Percentiles rank a stretch among this genome's conserved stretches.
These are phyloP conservation scores for Nitzschia palea DNA, from an alignment of 108 stramenopile genomes.

Conservation along the genomic window DNA sequence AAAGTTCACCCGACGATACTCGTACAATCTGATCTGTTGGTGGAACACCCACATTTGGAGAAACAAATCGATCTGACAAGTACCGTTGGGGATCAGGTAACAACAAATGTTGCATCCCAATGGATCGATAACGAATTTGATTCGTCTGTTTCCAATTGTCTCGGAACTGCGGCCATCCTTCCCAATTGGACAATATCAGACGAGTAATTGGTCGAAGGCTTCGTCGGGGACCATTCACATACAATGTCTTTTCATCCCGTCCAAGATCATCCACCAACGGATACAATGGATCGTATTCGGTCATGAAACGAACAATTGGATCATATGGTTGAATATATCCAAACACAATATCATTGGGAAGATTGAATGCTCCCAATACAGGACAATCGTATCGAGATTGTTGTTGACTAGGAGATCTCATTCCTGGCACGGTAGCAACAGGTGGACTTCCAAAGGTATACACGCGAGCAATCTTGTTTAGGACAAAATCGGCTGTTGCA, in stretches of 20 bases:
- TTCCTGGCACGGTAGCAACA: slow-evolving; percentile 24
- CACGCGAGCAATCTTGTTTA: slow-evolving; percentile 55
- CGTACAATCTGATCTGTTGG: slow-evolving; percentile 53
- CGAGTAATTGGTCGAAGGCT: slow-evolving; percentile 70
- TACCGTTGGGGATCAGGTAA: slow-evolving; percentile 75
- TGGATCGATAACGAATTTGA: slow-evolving; percentile 51
- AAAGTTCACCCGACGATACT: slow-evolving; percentile 57
- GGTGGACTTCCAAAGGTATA: slow-evolving; percentile 79
- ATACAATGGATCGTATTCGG: slow-evolving; percentile 69
- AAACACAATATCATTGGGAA: slow-evolving; percentile 16
- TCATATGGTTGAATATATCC: too few relatives aligned
- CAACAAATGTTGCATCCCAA: slow-evolving; percentile 69
- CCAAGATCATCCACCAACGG: slow-evolving; percentile 86
- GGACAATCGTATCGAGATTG: slow-evolving; percentile 32
- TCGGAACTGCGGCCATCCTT: slow-evolving; percentile 81
- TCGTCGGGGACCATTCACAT: slow-evolving; percentile 69
- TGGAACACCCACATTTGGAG: slow-evolving; percentile 71
- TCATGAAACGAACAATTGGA: slow-evolving; percentile 74
- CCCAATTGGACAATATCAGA: slow-evolving; percentile 69
- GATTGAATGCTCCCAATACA: slow-evolving; percentile 55
- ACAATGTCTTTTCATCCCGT: slow-evolving; percentile 69
- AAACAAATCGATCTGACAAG: slow-evolving; percentile 70
- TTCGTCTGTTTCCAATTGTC: slow-evolving; percentile 48
- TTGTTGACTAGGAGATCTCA: neutral
- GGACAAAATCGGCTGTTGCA: slow-evolving; percentile 43